Evolutionary conservation across 257 asterid genomes (phyloP).

Genomic region (Solanum pimpinellifolium): DNA sequence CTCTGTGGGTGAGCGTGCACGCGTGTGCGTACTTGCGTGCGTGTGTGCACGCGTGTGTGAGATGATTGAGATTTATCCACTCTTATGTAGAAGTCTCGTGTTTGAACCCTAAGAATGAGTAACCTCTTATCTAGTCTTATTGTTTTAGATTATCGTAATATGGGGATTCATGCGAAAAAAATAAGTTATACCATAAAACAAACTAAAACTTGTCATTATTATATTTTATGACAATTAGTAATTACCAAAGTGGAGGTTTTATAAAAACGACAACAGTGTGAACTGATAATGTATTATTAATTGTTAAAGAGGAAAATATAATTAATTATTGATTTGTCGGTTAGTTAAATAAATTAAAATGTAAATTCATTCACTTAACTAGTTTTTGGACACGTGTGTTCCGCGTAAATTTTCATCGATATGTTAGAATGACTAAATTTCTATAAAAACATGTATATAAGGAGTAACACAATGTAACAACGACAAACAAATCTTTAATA

Average conservation of each 20-base stretch:
- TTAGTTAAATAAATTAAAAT: too few species aligned
- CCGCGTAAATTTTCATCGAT: not conserved
- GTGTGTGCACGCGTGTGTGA: too few species aligned
- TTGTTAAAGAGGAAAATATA: not conserved
- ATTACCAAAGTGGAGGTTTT: not conserved
- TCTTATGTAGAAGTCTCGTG: too few species aligned
- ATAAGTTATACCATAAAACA: too few species aligned
- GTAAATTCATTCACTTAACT: not conserved
- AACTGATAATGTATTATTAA: too few species aligned
- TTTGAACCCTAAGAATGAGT: not conserved
- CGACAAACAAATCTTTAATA: too few species aligned
- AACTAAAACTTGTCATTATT: too few species aligned
- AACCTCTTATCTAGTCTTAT: not conserved
- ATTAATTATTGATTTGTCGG: not conserved
- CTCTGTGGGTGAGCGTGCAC: rapidly evolving
- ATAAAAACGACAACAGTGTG: not conserved
- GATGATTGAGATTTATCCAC: not conserved
- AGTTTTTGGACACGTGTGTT: not conserved
- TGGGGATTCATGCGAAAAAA: too few species aligned
- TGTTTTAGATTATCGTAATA: too few species aligned
- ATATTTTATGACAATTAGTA: too few species aligned
- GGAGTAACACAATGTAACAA: not conserved
- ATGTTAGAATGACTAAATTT: not conserved
- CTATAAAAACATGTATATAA: not conserved
- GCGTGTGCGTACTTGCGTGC: too few species aligned